A percentile compares a stretch with the other conserved stretches of the same genome.
These are phyloP conservation scores for Phytophthora tentaculata DNA, from an alignment of 352 stramenopile species.

Conservation along the genomic window DNA sequence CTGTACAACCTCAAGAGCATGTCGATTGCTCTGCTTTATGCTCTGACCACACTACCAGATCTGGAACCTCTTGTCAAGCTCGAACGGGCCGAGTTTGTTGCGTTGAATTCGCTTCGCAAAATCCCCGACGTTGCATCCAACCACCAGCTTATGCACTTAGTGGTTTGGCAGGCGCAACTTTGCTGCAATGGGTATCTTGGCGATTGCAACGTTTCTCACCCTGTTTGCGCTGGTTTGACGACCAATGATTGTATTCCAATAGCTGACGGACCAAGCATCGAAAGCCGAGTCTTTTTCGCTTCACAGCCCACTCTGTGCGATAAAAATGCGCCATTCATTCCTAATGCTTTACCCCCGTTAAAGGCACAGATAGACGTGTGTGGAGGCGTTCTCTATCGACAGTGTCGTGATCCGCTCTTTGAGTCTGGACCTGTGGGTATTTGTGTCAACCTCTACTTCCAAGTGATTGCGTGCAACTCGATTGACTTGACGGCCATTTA, in stretches of 20 bases:
- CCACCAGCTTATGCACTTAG: background rate
- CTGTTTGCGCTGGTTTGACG: constrained; percentile 3
- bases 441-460: constrained; percentile 15
- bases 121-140: constrained; percentile 6
- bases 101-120: background rate
- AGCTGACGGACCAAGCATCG: background rate
- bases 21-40: constrained; percentile 7
- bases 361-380: constrained; percentile 17
- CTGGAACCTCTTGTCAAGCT: constrained; percentile 14
- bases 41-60: constrained; percentile 5
- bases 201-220: constrained; percentile 10
- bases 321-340: constrained; percentile 9
- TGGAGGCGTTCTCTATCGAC: constrained; percentile 17
- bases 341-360: background rate
- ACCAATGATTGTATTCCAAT: constrained; percentile 1
- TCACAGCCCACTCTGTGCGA: background rate
- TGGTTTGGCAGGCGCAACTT: background rate
- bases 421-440: constrained; percentile 9
- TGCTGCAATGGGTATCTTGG: constrained; percentile 38
- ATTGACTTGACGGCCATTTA: background rate
- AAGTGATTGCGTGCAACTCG: constrained; percentile 19
- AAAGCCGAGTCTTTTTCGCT: constrained; percentile 6
- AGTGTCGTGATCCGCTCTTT: constrained; percentile 13
- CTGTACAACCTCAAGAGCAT: constrained; percentile 34
- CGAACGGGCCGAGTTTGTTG: background rate